Conservation (phyloP, 2,329 filamentous ascomycete genomes). For the Paraphoma chrysanthemicola region DNA sequence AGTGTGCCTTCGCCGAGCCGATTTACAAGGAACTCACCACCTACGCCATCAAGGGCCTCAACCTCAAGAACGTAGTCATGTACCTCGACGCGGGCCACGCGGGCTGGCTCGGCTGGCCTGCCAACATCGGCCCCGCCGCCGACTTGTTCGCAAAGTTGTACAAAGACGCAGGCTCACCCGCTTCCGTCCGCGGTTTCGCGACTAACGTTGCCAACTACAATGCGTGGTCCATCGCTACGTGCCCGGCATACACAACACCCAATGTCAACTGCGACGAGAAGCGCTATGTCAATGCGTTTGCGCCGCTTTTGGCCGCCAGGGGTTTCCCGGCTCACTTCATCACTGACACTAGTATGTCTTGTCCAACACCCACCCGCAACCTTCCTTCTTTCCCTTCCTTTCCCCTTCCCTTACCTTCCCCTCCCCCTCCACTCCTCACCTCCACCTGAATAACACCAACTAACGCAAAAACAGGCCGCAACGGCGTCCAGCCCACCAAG, state of each 20-base stretch:
- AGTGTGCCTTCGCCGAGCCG: constrained; percentile 60
- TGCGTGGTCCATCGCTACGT: constrained; percentile 55
- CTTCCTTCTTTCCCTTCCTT: no score
- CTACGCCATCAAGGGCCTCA: constrained; percentile 63
- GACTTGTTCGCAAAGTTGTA: constrained; percentile 55
- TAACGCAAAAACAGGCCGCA: constrained; percentile 49
- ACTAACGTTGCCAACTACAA: constrained; percentile 67
- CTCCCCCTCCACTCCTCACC: not conserved
- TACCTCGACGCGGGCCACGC: constrained; percentile 69
- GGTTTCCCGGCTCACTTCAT: constrained; percentile 63
- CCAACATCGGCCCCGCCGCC: constrained; percentile 61
- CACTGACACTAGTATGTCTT: constrained; percentile 48
- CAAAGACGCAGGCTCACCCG: constrained; percentile 53
- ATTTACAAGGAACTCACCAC: constrained; percentile 63
- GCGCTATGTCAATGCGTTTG: constrained; percentile 58
- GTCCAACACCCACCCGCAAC: not conserved
- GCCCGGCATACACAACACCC: constrained; percentile 51
- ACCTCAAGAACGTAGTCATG: constrained; percentile 66
- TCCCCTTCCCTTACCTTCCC: no score
- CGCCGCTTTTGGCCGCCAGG: constrained; percentile 52
- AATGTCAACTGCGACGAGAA: constrained; percentile 60
- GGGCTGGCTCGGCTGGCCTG: constrained; percentile 68
- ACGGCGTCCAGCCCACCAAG: constrained; percentile 64
- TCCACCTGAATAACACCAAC: not conserved
- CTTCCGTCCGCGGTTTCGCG: constrained; percentile 57